Conservation (phyloP, 768 basidiomycete genomes). For the Russula earlei region DNA sequence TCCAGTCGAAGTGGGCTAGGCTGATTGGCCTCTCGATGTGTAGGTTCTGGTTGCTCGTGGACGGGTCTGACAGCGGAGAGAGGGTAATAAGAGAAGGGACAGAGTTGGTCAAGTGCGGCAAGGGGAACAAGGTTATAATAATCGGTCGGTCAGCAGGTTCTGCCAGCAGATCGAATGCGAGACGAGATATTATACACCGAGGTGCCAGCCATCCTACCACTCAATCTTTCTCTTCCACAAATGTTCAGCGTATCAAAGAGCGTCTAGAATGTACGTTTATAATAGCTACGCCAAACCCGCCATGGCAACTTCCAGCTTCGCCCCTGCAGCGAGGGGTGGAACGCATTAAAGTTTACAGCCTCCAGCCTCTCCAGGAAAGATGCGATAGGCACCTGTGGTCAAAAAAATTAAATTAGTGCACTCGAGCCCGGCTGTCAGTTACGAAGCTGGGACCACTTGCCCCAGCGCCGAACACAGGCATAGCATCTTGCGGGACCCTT, state of each 20-base stretch:
- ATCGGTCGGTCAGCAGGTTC: not conserved
- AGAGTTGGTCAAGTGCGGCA: not conserved
- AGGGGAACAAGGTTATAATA: conserved; percentile 1
- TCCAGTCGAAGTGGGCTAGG: not conserved
- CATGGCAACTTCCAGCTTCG: conserved; percentile 74
- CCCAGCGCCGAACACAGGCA: conserved; percentile 65
- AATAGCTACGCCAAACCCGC: conserved; percentile 52
- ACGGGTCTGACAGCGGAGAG: conserved; percentile 1
- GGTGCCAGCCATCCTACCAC: too few relatives aligned
- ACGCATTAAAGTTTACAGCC: conserved; percentile 61
- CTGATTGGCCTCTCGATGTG: not conserved
- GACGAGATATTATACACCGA: too few relatives aligned
- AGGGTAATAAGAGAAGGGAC: not conserved
- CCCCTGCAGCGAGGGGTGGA: conserved; percentile 49
- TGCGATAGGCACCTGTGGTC: conserved; percentile 51
- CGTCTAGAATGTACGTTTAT: conserved; percentile 32
- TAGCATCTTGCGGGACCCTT: conserved; percentile 45
- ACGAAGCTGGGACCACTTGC: conserved; percentile 38
- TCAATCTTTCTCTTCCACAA: too few relatives aligned
- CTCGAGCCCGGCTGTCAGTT: not conserved
- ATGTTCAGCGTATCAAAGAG: not conserved
- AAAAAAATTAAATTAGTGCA: conserved; percentile 11
- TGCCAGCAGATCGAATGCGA: too few relatives aligned
- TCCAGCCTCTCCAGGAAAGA: conserved; percentile 60
- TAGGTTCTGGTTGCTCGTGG: conserved; percentile 5